Conservation (phyloP, 768 basidiomycete genomes). For the Lactarius evosmus region DNA sequence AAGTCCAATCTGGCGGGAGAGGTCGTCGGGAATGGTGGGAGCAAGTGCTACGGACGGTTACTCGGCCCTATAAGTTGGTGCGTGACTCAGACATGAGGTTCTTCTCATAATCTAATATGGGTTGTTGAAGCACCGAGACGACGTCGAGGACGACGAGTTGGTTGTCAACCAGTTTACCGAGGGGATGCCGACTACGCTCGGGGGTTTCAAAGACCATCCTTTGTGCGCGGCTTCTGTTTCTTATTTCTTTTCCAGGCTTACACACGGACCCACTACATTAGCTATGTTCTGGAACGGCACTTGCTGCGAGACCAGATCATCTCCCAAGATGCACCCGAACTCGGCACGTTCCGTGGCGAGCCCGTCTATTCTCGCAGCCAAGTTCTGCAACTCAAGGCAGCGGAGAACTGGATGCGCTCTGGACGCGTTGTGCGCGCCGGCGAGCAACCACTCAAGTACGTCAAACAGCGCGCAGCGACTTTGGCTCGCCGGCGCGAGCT, state of each 20-base stretch:
- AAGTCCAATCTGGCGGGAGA: constrained; percentile 68
- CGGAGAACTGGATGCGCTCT: constrained; percentile 93
- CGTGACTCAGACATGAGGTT: constrained; percentile 27
- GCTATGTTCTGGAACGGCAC: constrained; percentile 83
- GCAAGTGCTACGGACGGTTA: constrained; percentile 55
- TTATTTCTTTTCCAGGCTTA: not conserved
- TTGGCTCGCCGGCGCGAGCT: constrained; percentile 72
- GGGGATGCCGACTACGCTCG: constrained; percentile 88
- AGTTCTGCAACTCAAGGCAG: constrained; percentile 82
- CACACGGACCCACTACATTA: constrained; percentile 32
- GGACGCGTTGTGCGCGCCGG: constrained; percentile 72
- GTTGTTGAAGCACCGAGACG: constrained; percentile 73
- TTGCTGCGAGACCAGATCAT: constrained; percentile 86
- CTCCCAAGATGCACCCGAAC: constrained; percentile 62
- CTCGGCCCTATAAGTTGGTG: constrained; percentile 81
- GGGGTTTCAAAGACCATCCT: constrained; percentile 95
- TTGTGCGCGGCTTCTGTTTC: constrained; percentile 48
- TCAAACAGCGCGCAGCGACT: constrained; percentile 82
- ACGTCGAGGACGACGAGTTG: constrained; percentile 89
- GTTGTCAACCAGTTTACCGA: constrained; percentile 72
- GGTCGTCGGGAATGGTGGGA: constrained; percentile 86
- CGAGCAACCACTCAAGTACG: constrained; percentile 84
- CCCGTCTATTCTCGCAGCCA: constrained; percentile 83
- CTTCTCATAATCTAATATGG: not conserved
- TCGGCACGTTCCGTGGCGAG: constrained; percentile 92